Evolutionary conservation across 169 alveolate species (phyloP), one percentile per base, ranked within the genome.

Genomic region (Eimeria necatrix): DNA sequence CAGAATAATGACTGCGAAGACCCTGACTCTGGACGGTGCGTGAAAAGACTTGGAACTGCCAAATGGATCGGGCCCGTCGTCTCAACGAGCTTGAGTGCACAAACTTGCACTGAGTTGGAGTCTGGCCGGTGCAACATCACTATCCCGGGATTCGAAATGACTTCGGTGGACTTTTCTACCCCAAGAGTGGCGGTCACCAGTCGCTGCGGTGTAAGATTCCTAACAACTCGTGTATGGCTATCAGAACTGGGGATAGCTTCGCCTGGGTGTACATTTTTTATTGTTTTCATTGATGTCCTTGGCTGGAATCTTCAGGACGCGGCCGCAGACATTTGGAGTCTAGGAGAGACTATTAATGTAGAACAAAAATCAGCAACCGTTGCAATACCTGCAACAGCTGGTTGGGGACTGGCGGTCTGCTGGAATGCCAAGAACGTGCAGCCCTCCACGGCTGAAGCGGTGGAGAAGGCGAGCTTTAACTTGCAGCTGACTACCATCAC

Each of bases 111-210:
- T 12, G 8, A 20, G 26, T 32, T 74, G 90, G 52, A 61, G 64
- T 51, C 26, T 2, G 74, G 93, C 46, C 61, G 73, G 0, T 92
- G 95, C 68, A 18, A 32, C 3, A 24, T 92, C 32, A 24, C 73
- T 22, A 26, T 92, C 18, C 4, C 60, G 48, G 95, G 95, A 24
- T 83, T 51, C 48, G 24, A 49, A 41, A 78, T 92, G 93, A 59
- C 46, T 26, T 8, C 53, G 26, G 52, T 92, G 46, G 93, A 81
- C 83, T 92, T 61, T 46, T 20, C 76, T 14, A 41, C 46, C 6
- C 87, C 95, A 24, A 20, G 92, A 64, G 22, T 81, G 61, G 95
- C 95, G n/a, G 64, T 74, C 48, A 5, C 92, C 49, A 49, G 49
- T 2, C 24, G 46, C 64, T 92, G 95, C 71, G 78, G 80, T 4